phyloP scores from a whole-genome alignment of 495 filamentous ascomycete species.

The Hypoxylon rickii region DNA sequence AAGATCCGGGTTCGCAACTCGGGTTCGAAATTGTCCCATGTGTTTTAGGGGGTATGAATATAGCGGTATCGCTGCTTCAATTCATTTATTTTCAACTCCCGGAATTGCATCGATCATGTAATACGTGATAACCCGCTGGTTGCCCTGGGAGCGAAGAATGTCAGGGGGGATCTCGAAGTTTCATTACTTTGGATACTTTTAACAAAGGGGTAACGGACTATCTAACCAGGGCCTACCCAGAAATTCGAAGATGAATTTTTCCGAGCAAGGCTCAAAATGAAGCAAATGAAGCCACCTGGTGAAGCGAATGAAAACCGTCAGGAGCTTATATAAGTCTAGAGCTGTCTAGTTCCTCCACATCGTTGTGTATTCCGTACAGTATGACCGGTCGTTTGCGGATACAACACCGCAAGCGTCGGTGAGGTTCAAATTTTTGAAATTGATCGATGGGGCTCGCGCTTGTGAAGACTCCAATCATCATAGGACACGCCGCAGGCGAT shows the following conservation, averaged over 20 bases:
- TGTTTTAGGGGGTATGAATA: not conserved
- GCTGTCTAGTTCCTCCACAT: conserved; percentile 18
- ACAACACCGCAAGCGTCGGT: conserved; percentile 18
- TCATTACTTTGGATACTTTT: conserved; percentile 6
- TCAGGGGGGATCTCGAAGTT: conserved; percentile 1
- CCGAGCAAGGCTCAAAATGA: conserved; percentile 26
- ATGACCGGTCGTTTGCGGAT: not conserved
- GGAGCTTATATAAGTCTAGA: conserved; percentile 11
- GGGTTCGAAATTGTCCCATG: not conserved
- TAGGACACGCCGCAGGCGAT: conserved; percentile 23
- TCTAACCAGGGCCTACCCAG: too few relatives aligned
- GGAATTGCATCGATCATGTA: too few relatives aligned
- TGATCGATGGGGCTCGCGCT: conserved; percentile 29
- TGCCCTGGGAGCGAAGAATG: too few relatives aligned
- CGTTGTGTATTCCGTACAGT: conserved; percentile 13
- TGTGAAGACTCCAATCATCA: conserved; percentile 26
- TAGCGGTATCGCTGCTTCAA: not conserved
- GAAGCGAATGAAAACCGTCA: conserved; percentile 2
- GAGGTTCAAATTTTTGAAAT: conserved; percentile 26
- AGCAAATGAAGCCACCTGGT: not conserved
- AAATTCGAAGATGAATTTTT: conserved; percentile 18
- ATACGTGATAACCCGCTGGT: too few relatives aligned
- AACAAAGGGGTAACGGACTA: too few relatives aligned
- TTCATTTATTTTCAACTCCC: conserved; percentile 4
- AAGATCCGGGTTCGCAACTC: conserved; percentile 3